Conservation (phyloP, 305 asterid genomes). For the Plantago lanceolata region DNA sequence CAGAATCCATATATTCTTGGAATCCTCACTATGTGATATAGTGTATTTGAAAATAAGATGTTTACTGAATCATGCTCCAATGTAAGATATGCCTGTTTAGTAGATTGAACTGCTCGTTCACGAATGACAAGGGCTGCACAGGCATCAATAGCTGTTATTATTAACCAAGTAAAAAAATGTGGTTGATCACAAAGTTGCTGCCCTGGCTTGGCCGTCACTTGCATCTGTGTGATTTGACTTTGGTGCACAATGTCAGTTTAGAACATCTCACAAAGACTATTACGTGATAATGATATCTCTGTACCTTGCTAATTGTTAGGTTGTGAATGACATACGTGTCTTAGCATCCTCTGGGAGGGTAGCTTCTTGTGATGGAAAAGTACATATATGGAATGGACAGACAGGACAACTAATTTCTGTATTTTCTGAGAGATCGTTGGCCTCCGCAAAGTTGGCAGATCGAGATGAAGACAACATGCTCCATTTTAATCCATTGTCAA, state of each 20-base stretch:
- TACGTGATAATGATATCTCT: conserved; percentile 22
- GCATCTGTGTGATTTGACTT: conserved; percentile 1
- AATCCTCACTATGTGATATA: too few relatives aligned
- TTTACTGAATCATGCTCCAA: background rate
- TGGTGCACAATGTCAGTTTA: conserved; percentile 12
- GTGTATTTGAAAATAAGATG: too few relatives aligned
- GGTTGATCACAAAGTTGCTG: background rate
- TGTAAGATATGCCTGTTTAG: background rate
- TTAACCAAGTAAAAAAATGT: background rate
- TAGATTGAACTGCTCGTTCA: background rate
- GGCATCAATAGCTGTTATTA: background rate
- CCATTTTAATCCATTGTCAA: conserved; percentile 64
- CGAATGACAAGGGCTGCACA: conserved; percentile 4
- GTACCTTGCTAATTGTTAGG: conserved; percentile 42
- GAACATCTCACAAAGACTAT: conserved; percentile 11
- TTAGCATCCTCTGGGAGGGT: conserved; percentile 78
- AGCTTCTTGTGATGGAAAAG: conserved; percentile 98
- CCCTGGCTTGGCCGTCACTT: conserved; percentile 2
- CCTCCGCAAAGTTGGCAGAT: conserved; percentile 42
- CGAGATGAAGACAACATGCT: conserved; percentile 70
- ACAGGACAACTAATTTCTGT: conserved; percentile 68
- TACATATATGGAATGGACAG: conserved; percentile 93
- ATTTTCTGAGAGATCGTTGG: conserved; percentile 66
- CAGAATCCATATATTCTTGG: background rate
- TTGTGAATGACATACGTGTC: conserved; percentile 74